Evolutionary conservation across 2,329 filamentous ascomycete genomes (phyloP), one percentile per base, ranked within the genome.

Genomic region (Epichloe elymi): DNA sequence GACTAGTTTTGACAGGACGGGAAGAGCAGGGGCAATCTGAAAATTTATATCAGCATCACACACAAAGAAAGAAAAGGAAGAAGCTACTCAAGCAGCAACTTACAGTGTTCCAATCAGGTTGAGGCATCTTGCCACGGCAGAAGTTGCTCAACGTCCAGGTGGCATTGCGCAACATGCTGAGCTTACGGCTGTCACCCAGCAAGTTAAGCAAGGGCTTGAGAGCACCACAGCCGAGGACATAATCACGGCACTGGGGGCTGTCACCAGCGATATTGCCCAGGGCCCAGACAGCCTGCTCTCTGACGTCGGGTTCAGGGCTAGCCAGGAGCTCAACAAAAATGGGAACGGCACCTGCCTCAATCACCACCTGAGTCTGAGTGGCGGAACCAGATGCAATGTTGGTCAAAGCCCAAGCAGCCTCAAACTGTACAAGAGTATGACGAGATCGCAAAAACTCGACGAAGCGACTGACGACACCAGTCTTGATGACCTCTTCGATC

Each of bases 81-180:
- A 30, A 30, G 30, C 30, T 14, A 23, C n/a, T 26, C 30, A 5
- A 23, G 11, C 15, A 17, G 37, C 15, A 20, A 36, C 88, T 71
- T 78, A 95, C 89, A 38, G 88, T 96, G 65, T 83, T 82, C 93
- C 93, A 98, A 67, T 98, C 93, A 45, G 93, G 93, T 74, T 98
- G 93, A 48, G 93, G 93, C 8, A 91, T 96, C 81, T 98, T 98
- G 72, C 93, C 93, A 76, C 93, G 88, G 75, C 93, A 98, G 74
- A 98, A 98, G 78, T 98, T 98, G 79, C 93, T 97, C 52, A 98
- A 75, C 43, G 93, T 98, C 93, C 93, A 98, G 23, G 93, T 98
- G 37, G 93, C 93, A 67, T 98, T 98, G 60, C 93, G 82, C 49
- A 98, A 83, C 93, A 98, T 98, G 79, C 90, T 97, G 53, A 98